phyloP scores from a whole-genome alignment of 306 rosid genomes.

The Cucurbita maxima region DNA sequence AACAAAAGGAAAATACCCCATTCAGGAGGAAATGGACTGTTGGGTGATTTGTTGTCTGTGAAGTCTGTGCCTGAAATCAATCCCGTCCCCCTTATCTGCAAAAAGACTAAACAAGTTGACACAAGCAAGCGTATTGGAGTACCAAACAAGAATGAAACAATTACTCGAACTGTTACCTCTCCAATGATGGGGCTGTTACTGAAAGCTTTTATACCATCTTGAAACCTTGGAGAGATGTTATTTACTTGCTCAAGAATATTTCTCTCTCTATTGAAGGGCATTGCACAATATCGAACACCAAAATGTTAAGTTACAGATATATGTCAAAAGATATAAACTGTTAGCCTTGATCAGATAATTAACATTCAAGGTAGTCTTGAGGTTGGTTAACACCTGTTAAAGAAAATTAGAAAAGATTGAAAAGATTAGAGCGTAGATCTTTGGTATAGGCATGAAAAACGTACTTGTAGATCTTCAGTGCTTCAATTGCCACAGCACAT shows the following conservation, averaged over 20 bases:
- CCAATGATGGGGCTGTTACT: conserved; percentile 77
- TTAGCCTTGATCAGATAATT: not conserved
- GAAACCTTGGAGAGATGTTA: conserved; percentile 55
- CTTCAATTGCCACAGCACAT: conserved; percentile 85
- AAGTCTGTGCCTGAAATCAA: conserved; percentile 70
- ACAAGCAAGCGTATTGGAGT: not conserved
- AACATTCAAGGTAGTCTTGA: not conserved
- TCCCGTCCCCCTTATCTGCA: conserved; percentile 84
- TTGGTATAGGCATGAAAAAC: conserved; percentile 1
- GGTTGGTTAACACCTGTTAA: not conserved
- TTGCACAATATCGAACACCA: not conserved
- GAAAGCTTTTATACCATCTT: conserved; percentile 71
- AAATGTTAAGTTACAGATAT: not conserved
- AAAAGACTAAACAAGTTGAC: conserved; percentile 6
- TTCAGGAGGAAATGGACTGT: conserved; percentile 72
- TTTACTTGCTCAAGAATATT: conserved; percentile 43
- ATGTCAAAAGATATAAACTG: not conserved
- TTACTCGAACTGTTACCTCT: conserved; percentile 39
- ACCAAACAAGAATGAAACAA: not conserved
- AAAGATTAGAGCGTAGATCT: not conserved
- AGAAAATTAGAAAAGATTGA: not conserved
- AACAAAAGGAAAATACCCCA: conserved; percentile 44
- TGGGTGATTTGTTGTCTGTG: conserved; percentile 75
- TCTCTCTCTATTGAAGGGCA: conserved; percentile 49
- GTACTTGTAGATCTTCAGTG: conserved; percentile 80